A percentile compares a stretch with the other conserved stretches of the same genome.
phyloP scores from a whole-genome alignment of 208 protist genomes.

The Leishmania major region DNA sequence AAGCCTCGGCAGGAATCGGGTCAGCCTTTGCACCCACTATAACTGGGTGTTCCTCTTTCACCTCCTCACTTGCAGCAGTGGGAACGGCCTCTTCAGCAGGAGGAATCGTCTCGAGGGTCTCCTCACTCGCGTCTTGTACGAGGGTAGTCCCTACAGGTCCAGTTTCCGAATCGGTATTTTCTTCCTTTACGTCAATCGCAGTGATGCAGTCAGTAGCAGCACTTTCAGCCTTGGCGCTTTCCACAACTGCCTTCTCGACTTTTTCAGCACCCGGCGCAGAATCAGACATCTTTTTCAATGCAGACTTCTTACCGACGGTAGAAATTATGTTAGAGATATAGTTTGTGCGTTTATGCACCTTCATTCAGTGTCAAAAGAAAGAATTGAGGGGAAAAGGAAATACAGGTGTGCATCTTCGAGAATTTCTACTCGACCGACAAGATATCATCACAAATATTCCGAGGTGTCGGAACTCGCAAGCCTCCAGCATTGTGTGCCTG shows the following conservation, averaged over 20 bases:
- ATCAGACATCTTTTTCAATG: conserved; percentile 3
- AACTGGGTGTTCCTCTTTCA: not conserved
- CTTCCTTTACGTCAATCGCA: not conserved
- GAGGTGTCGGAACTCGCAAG: not conserved
- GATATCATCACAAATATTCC: not conserved
- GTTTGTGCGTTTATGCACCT: not conserved
- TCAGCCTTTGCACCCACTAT: not conserved
- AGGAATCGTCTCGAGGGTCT: not conserved
- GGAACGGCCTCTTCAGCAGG: not conserved
- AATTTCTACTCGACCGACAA: too few relatives aligned
- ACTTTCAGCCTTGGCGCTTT: not conserved
- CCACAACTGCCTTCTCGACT: not conserved
- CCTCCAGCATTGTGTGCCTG: not conserved
- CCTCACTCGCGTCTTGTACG: not conserved
- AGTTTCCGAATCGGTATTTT: not conserved
- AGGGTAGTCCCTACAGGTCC: not conserved
- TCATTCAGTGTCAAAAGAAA: not conserved
- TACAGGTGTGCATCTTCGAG: not conserved
- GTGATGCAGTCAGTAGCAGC: not conserved
- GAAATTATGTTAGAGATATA: not conserved
- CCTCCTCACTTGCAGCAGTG: not conserved
- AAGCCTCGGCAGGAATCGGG: not conserved
- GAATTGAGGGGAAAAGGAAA: not conserved
- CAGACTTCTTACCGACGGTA: not conserved
- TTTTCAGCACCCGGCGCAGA: not conserved